These are phyloP conservation scores for Penicillium rolfsii DNA, from an alignment of 2,329 filamentous ascomycete species.

Conservation along the genomic window DNA sequence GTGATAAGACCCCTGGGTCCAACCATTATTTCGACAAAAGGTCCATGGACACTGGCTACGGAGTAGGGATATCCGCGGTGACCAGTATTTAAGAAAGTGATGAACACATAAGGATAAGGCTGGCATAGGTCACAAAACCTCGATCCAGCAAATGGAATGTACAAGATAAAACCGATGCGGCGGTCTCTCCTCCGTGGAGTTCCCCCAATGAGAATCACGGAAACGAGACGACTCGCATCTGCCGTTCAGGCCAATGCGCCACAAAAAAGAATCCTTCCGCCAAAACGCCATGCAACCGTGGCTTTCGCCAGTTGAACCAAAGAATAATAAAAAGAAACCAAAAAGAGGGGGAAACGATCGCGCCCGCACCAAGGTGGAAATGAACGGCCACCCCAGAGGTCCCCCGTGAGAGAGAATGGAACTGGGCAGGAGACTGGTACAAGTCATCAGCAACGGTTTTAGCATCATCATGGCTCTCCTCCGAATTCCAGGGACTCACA, in stretches of 20 bases:
- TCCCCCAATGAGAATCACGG: not conserved
- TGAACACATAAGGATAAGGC: not conserved
- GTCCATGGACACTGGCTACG: not conserved
- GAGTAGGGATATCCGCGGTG: not conserved
- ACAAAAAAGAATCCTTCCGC: not conserved
- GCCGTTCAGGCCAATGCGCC: not conserved
- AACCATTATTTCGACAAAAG: not conserved
- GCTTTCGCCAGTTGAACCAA: not conserved
- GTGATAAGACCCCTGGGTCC: not conserved
- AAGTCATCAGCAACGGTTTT: constrained; percentile 7
- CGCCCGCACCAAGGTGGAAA: not conserved
- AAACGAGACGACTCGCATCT: not conserved
- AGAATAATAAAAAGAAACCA: not conserved
- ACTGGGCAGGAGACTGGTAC: constrained; percentile 12
- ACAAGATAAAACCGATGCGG: not conserved
- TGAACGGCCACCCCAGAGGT: not conserved
- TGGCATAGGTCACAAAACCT: not conserved
- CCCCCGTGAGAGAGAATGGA: not conserved
- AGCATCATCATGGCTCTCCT: not conserved
- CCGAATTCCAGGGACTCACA: constrained; percentile 12
- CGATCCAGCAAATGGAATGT: not conserved
- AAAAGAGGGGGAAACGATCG: not conserved
- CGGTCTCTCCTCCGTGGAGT: not conserved
- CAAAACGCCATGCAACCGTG: constrained; percentile 1
- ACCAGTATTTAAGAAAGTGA: not conserved